A percentile compares a stretch with the other conserved stretches of the same genome.
These are phyloP conservation scores for Phascolomyces articulosus DNA, from an alignment of 371 early-diverging fungal species.

Conservation along the genomic window DNA sequence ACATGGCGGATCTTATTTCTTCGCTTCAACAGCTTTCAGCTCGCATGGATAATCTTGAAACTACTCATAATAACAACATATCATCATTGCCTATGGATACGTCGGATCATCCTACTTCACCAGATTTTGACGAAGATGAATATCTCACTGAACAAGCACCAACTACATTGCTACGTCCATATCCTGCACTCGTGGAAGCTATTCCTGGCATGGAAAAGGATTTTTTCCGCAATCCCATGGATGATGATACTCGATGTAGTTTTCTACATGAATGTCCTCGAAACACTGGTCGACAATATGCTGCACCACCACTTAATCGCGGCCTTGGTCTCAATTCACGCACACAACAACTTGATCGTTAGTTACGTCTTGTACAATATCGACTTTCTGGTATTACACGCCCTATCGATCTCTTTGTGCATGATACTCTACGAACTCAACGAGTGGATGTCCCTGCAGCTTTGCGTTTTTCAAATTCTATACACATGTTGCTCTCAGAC, in stretches of 20 bases:
- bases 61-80: too few species aligned
- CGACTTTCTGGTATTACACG: conserved; percentile 12
- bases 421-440: background rate
- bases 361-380: conserved; percentile 9
- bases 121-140: background rate
- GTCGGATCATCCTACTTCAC: background rate
- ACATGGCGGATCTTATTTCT: background rate
- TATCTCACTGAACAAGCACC: background rate
- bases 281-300: background rate
- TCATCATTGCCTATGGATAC: background rate
- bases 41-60: background rate
- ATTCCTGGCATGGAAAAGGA: conserved; percentile 7
- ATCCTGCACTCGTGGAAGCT: conserved; percentile 5
- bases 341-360: background rate
- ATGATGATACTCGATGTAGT: background rate
- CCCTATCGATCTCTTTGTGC: conserved; percentile 2
- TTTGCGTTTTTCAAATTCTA: background rate
- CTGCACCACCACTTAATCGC: background rate
- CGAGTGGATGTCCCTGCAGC: background rate
- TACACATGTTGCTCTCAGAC: background rate
- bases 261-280: conserved; percentile 6
- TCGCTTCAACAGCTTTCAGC: background rate
- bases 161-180: background rate
- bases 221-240: background rate
- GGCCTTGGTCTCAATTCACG: background rate